Percentiles rank a stretch among this genome's conserved stretches.
Evolutionary conservation across 441 rosid species (phyloP).

Genomic region (Theobroma grandiflorum): DNA sequence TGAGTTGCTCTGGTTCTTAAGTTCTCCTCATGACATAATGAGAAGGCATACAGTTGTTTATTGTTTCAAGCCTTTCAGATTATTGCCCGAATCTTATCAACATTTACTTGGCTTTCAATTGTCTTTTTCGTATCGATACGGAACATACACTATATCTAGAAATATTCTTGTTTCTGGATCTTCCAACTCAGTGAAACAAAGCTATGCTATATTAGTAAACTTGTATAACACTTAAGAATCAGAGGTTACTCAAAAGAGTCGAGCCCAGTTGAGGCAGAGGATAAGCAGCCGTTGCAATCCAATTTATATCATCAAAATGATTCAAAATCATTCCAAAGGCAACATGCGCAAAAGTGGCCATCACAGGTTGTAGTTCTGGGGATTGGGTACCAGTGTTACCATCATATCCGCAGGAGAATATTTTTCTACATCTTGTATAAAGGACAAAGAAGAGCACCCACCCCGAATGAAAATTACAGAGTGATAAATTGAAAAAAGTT

Average conservation of each 20-base stretch:
- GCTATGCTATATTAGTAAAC: neutral
- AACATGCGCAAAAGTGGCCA: neutral
- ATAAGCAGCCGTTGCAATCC: neutral
- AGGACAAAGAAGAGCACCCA: neutral
- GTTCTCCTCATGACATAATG: neutral
- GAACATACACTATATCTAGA: neutral
- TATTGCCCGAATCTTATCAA: neutral
- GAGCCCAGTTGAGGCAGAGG: neutral
- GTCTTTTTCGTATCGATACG: neutral
- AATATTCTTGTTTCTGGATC: neutral
- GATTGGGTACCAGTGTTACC: neutral
- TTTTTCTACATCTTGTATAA: neutral
- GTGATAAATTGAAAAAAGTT: neutral
- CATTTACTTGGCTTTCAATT: neutral
- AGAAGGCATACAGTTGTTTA: neutral
- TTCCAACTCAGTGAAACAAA: neutral
- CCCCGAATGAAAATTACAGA: neutral
- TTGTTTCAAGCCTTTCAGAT: neutral
- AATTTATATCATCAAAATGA: neutral
- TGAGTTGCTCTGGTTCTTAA: neutral
- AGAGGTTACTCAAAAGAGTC: neutral
- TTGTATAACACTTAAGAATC: neutral
- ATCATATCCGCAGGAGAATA: conserved; percentile 13
- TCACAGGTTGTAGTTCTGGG: conserved; percentile 8
- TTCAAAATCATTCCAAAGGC: neutral